Evolutionary conservation across 2,329 filamentous ascomycete species (phyloP).

Genomic region (Anthostomella pinea): DNA sequence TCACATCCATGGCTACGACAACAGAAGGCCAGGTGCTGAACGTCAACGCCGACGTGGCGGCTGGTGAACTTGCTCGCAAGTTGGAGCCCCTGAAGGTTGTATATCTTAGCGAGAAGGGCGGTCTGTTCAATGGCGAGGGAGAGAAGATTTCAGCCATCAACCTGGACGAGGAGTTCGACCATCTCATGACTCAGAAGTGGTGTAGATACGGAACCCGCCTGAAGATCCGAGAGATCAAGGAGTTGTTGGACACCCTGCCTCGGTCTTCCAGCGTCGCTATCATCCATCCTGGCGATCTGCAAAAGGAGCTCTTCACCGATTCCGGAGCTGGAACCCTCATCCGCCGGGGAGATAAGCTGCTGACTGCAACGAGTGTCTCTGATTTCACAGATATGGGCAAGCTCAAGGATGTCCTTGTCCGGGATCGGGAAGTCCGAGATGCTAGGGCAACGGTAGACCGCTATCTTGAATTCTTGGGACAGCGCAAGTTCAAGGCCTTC

Average conservation of each 20-base stretch:
- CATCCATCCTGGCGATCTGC: constrained; percentile 91
- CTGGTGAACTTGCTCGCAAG: constrained; percentile 84
- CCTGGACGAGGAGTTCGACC: constrained; percentile 91
- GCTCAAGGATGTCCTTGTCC: constrained; percentile 77
- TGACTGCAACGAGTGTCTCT: constrained; percentile 66
- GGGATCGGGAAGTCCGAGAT: constrained; percentile 79
- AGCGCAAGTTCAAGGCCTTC: constrained; percentile 84
- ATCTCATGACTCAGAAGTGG: constrained; percentile 91
- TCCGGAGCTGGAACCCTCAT: constrained; percentile 93
- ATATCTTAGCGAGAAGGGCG: constrained; percentile 97
- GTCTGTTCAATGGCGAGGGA: constrained; percentile 86
- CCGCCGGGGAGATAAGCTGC: constrained; percentile 84
- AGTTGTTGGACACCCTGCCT: constrained; percentile 82
- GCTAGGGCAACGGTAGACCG: constrained; percentile 80
- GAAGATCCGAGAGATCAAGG: constrained; percentile 98
- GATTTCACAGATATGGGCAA: constrained; percentile 74
- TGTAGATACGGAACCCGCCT: constrained; percentile 90
- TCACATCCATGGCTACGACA: constrained; percentile 96
- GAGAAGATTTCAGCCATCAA: constrained; percentile 98
- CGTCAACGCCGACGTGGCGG: constrained; percentile 96
- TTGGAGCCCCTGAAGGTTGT: constrained; percentile 96
- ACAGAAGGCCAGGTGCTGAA: constrained; percentile 90
- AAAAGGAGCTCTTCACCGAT: constrained; percentile 96
- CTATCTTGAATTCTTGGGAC: constrained; percentile 76
- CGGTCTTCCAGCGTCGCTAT: constrained; percentile 94